Evolutionary conservation across 768 basidiomycete species (phyloP).

Genomic region (Panaeolus papilionaceus): DNA sequence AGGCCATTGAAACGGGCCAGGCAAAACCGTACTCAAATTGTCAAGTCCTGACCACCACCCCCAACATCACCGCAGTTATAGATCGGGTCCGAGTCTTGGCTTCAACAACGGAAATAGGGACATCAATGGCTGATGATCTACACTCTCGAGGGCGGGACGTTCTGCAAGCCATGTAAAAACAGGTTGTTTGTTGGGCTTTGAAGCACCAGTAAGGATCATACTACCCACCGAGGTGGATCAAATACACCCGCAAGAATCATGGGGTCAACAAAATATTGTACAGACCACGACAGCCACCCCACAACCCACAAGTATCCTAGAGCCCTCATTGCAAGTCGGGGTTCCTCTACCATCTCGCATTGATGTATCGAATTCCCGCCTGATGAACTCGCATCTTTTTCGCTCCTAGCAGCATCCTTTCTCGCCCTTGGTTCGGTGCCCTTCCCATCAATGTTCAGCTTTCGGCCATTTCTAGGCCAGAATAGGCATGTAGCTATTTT

Average conservation of each 20-base stretch:
- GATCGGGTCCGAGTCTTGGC: too few relatives aligned
- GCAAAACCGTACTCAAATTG: too few relatives aligned
- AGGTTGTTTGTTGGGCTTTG: background rate
- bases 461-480: background rate
- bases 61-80: too few relatives aligned
- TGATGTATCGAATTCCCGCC: background rate
- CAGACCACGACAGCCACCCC: background rate
- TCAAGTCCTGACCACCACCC: too few relatives aligned
- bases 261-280: background rate
- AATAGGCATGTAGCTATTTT: background rate
- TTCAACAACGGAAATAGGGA: too few relatives aligned
- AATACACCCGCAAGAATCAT: background rate
- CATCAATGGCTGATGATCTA: too few relatives aligned
- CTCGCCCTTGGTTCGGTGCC: background rate
- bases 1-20: too few relatives aligned
- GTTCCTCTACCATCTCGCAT: too few relatives aligned
- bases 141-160: too few relatives aligned
- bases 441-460: background rate
- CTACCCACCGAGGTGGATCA: background rate
- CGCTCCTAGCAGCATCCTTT: background rate
- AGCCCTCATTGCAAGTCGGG: background rate
- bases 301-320: background rate
- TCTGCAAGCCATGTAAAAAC: too few relatives aligned
- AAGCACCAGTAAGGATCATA: background rate
- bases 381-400: background rate